These are phyloP conservation scores for Bromus sterilis DNA, from an alignment of 176 grass and related monocot species.

Conservation along the genomic window DNA sequence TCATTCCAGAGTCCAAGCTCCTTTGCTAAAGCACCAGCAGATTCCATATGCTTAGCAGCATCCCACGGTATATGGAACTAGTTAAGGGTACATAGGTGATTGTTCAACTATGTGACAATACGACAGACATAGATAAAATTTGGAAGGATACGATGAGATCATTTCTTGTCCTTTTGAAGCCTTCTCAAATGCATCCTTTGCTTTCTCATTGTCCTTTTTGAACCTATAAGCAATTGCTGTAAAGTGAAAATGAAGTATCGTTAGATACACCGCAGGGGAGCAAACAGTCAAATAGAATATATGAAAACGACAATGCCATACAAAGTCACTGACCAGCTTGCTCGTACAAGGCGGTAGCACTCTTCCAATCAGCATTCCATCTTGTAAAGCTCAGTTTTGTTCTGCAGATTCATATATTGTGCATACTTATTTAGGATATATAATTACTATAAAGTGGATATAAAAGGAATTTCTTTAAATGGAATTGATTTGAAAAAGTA, in stretches of 20 bases:
- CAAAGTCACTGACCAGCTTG: slow-evolving; percentile 67
- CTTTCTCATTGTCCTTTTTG: slow-evolving; percentile 89
- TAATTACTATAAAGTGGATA: not conserved
- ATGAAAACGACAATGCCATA: not conserved
- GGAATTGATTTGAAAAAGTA: not conserved
- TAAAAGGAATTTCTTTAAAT: not conserved
- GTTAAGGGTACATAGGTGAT: slow-evolving; percentile 30
- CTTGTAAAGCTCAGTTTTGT: slow-evolving; percentile 97
- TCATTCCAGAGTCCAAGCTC: slow-evolving; percentile 83
- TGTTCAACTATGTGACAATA: slow-evolving; percentile 20
- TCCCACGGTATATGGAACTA: slow-evolving; percentile 79
- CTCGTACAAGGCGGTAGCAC: slow-evolving; percentile 82
- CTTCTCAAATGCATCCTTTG: slow-evolving; percentile 98
- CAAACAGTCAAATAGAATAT: not conserved
- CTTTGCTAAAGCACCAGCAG: slow-evolving; percentile 89
- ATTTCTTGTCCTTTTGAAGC: slow-evolving; percentile 99
- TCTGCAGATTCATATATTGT: slow-evolving; percentile 31
- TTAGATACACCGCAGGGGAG: not conserved
- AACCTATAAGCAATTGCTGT: slow-evolving; percentile 86
- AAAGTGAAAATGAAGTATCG: slow-evolving; percentile 23
- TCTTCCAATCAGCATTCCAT: slow-evolving; percentile 95
- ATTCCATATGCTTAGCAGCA: slow-evolving; percentile 98
- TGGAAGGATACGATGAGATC: slow-evolving; percentile 82
- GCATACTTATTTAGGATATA: not conserved
- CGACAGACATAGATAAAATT: slow-evolving; percentile 1